These are phyloP conservation scores for Syzygium grande DNA, from an alignment of 345 rosid species.

Conservation along the genomic window DNA sequence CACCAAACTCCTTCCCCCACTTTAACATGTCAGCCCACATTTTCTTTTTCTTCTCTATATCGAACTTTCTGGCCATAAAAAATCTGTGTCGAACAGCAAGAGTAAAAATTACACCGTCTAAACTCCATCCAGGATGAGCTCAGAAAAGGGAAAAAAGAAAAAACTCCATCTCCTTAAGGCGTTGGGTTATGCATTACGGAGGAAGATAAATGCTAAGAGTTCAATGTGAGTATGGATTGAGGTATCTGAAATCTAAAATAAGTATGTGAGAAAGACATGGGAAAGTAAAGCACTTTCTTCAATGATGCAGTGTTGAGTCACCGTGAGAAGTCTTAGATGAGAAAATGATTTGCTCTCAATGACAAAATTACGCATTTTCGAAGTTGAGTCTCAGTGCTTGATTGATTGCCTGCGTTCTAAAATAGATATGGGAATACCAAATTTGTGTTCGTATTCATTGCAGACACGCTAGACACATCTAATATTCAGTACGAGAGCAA, in stretches of 20 bases:
- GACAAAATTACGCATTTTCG: neutral
- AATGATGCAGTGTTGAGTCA: neutral
- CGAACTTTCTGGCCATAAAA: conserved; percentile 85
- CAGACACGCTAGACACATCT: neutral
- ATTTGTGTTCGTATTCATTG: neutral
- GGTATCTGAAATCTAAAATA: neutral
- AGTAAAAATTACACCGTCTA: neutral
- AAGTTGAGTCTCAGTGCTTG: neutral
- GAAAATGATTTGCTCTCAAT: neutral
- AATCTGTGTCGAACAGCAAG: conserved; percentile 27
- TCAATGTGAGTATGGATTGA: conserved; percentile 2
- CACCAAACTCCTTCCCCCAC: conserved; percentile 76
- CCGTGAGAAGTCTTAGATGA: neutral
- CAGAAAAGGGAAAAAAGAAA: neutral
- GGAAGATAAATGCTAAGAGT: too few relatives aligned
- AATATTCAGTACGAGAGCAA: neutral
- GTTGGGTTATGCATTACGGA: too few relatives aligned
- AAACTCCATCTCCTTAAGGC: neutral
- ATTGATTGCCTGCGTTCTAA: neutral
- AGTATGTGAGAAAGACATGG: neutral
- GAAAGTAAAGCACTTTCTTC: neutral
- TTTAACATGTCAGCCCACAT: conserved; percentile 85
- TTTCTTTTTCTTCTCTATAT: conserved; percentile 70
- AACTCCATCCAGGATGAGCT: neutral
- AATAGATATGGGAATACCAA: neutral